Base-by-base conservation (phyloP, 2,329 filamentous ascomycete species). In the Arthroderma sp. region DNA sequence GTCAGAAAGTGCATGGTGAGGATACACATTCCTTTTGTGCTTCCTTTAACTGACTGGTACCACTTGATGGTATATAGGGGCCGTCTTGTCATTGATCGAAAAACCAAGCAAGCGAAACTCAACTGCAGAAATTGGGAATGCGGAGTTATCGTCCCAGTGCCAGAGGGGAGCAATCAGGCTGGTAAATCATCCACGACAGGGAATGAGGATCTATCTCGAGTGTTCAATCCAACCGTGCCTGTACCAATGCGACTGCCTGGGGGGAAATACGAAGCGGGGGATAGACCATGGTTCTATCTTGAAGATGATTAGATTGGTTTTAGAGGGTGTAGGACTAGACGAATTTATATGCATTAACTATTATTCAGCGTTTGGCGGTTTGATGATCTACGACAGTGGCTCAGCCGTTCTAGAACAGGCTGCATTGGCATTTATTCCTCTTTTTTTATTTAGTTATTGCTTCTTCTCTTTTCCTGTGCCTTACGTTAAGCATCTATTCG, bases 101-200 rank as follows among this genome's bases (percentile, higher is more conserved):
- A 61, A 5, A 82, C 77, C 2, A 80, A 80, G 49, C 64, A 75
- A 49, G 75, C 78, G 8, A 94, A 86, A 61, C 71, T 96, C 50
- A 87, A 75, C 50, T 87, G 83, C 62, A 79, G 84, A 44, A 98
- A 96, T 61, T 96, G 89, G 88, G 91, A 96, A 65, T 94, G 87
- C 58, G 91, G 91, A 32, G 84, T 98, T 1, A 55, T 96, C 27
- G 60, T 95, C 36, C 78, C 80, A 6, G 46, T 51, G 55, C 38
- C 56, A 58, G 61, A 61, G 4, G 66, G 29, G 8, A 46, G 44
- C 42, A 48, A 69, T 58, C 60, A 64, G 4, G 30, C 41, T 36
- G 38, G 22, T 15, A 8, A 15, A n/a, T n/a, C 6, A 22, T 29
- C 9, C 1, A 27, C 29, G 29, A 37, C 6, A 6, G 31, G 15